Evolutionary conservation across 805 yeast genomes (phyloP), one percentile per base, ranked within the genome.

Genomic region (Millerago galiae): DNA sequence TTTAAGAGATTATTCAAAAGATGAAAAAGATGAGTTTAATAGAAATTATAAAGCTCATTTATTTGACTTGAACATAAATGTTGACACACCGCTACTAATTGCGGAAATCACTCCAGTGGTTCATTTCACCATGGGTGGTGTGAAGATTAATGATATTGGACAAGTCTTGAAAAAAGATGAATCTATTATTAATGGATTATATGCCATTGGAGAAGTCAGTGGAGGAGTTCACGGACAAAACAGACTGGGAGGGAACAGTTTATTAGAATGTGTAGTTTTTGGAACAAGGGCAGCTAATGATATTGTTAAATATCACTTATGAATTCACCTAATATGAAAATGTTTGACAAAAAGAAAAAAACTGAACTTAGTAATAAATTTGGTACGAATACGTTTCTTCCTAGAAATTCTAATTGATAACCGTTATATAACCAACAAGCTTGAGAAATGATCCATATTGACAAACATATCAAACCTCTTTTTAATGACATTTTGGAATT

Each of bases 401-500:
- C 97, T 35, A 80, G 62, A 52, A 91, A 91, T 61, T 91, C 99
- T 35, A 91, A 67, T 31, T 71, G 66, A 63, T 81, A 91, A 1
- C 90, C 98, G 59, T 74, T 78, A 38, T 61, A 72, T 24, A 91
- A 69, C 99, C 99, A 91, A 3, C 70, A 39, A 0, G 72, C 90
- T 61, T 91, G 96, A 0, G 86, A 64, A 0, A 62, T 41, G 0
- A 82, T 60, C 99, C 99, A 93, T 5, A 77, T 55, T 0, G 58
- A 43, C 1, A 77, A 46, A 32, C 74, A 66, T 0, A 61, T 12
- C 0, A 69, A 2, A 1, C 84, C 85, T 38, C 61, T 65, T 8
- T 36, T 37, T 37, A 59, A 58, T 4, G 53, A 44, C 2, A 72
- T 49, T 2, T 54, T 59, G 0, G 87, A 68, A 8, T 64, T 57